Evolutionary conservation across 1,284 basidiomycete genomes (phyloP).

Genomic region (Sanghuangporus sanghuang): DNA sequence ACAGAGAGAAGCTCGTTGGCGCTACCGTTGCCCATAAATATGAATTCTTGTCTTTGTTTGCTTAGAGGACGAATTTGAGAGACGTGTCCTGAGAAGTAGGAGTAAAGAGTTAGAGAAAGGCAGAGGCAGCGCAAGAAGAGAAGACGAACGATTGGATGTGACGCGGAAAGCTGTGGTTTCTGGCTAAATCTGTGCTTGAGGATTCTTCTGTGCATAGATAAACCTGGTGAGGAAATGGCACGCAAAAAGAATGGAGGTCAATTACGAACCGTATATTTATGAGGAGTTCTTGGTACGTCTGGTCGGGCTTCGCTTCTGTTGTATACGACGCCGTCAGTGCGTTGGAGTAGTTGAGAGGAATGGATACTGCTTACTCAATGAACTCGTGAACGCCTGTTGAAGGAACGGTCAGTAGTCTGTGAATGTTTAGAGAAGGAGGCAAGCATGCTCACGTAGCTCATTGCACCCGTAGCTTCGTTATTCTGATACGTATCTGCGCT

Average conservation of each 20-base stretch:
- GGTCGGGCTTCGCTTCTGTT: slow-evolving; percentile 54
- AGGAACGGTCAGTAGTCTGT: not conserved
- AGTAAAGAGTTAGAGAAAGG: not conserved
- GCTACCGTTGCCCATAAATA: not conserved
- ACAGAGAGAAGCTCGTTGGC: not conserved
- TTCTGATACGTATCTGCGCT: slow-evolving; percentile 84
- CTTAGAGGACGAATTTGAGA: not conserved
- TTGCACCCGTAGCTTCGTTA: slow-evolving; percentile 78
- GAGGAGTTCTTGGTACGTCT: slow-evolving; percentile 73
- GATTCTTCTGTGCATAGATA: slow-evolving; percentile 34
- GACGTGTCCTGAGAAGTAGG: slow-evolving; percentile 1
- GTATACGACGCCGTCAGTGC: not conserved
- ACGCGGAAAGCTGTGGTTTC: slow-evolving; percentile 74
- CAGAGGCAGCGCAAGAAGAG: not conserved
- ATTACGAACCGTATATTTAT: slow-evolving; percentile 51
- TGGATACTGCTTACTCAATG: slow-evolving; percentile 39
- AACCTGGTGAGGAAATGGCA: not conserved
- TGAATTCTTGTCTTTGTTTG: not conserved
- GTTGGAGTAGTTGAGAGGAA: not conserved
- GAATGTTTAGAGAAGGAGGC: not conserved
- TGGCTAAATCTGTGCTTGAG: slow-evolving; percentile 66
- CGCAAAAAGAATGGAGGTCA: not conserved
- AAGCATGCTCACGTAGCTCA: slow-evolving; percentile 50
- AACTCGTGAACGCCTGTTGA: slow-evolving; percentile 61
- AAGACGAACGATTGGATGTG: slow-evolving; percentile 56